Conservation (phyloP, 441 rosid genomes). For the Pelargonium cotyledonis region DNA sequence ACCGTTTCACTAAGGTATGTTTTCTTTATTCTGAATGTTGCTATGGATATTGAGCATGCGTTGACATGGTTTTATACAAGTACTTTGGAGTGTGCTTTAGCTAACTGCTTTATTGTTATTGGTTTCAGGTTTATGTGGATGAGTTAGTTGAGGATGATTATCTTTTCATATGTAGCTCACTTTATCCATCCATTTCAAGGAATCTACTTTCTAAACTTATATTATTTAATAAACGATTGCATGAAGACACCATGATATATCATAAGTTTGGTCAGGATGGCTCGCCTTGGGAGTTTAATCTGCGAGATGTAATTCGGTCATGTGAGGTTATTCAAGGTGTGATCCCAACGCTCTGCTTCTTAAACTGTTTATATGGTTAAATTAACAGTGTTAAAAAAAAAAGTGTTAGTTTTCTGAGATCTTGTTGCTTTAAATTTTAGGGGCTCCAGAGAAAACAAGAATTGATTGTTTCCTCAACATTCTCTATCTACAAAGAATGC, state of each 20-base stretch:
- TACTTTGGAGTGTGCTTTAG: not conserved
- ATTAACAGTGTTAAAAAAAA: not conserved
- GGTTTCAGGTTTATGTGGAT: conserved; percentile 81
- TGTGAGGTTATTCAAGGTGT: conserved; percentile 79
- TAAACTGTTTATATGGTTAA: not conserved
- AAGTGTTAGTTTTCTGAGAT: conserved; percentile 7
- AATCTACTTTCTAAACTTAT: conserved; percentile 68
- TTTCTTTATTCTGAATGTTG: not conserved
- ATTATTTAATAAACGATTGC: conserved; percentile 64
- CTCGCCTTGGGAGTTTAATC: conserved; percentile 98
- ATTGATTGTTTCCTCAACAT: conserved; percentile 63
- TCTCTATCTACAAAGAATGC: conserved; percentile 93
- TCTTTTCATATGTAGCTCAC: conserved; percentile 71
- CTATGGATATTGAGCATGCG: not conserved
- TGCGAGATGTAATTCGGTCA: conserved; percentile 92
- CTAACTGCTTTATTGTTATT: conserved; percentile 17
- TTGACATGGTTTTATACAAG: conserved; percentile 13
- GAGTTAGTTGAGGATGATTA: conserved; percentile 90
- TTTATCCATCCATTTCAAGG: conserved; percentile 68
- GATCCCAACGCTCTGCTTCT: conserved; percentile 15
- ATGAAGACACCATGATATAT: conserved; percentile 73
- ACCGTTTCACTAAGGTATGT: conserved; percentile 87
- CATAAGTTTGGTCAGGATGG: conserved; percentile 85
- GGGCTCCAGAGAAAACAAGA: conserved; percentile 32
- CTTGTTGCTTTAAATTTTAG: conserved; percentile 24